Evolutionary conservation across 768 basidiomycete genomes (phyloP).

Genomic region (Lentinula sp.): DNA sequence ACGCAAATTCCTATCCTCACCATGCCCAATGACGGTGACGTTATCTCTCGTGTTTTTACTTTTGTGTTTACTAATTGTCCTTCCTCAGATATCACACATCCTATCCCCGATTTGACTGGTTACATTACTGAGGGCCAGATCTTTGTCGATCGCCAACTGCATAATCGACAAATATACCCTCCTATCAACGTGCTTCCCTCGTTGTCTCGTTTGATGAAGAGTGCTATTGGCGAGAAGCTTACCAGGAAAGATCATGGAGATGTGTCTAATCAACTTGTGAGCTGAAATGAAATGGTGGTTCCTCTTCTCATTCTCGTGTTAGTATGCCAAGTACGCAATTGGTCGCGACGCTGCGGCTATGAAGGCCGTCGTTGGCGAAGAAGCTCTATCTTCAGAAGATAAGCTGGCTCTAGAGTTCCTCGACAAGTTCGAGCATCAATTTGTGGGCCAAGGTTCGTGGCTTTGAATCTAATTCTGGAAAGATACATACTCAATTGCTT

Average conservation of each 20-base stretch:
- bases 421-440: constrained; percentile 95
- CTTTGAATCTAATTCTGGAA: constrained; percentile 1
- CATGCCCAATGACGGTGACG: constrained; percentile 98
- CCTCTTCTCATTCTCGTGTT: constrained; percentile 7
- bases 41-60: constrained; percentile 9
- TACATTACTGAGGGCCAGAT: constrained; percentile 99
- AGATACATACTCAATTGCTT: not conserved
- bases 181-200: constrained; percentile 99
- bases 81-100: constrained; percentile 93
- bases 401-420: constrained; percentile 96
- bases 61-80: constrained; percentile 8
- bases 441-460: constrained; percentile 86
- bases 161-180: constrained; percentile 97
- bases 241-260: constrained; percentile 99
- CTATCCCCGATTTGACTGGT: constrained; percentile 98
- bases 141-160: constrained; percentile 93
- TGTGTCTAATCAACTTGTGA: constrained; percentile 95
- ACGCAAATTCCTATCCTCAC: constrained; percentile 99
- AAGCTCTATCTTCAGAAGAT: constrained; percentile 91
- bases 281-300: constrained; percentile 20
- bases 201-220: constrained; percentile 99
- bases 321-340: constrained; percentile 99
- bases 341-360: constrained; percentile 95
- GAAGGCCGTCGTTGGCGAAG: constrained; percentile 99
- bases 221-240: constrained; percentile 94